Conservation (phyloP, 2,329 filamentous ascomycete species). For the Beauveria australis region DNA sequence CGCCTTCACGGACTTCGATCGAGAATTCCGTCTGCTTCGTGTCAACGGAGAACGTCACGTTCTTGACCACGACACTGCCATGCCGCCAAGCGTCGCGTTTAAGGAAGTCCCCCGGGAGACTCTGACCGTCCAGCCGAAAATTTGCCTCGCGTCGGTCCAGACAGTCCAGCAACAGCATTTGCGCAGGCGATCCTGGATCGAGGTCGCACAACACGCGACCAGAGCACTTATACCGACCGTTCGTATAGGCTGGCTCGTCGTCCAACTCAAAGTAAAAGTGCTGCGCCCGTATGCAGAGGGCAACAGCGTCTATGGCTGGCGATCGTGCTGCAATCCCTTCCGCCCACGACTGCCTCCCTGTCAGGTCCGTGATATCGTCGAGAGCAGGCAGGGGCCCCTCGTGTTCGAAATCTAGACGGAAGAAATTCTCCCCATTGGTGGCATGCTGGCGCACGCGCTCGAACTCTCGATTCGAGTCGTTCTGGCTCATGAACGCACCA, state of each 20-base stretch:
- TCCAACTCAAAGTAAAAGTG: not conserved
- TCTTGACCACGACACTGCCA: not conserved
- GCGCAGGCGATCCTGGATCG: not conserved
- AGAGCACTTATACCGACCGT: not conserved
- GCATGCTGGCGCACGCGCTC: not conserved
- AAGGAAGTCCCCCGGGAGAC: not conserved
- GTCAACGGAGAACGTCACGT: not conserved
- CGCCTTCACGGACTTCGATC: not conserved
- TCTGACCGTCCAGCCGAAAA: not conserved
- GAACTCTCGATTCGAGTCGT: not conserved
- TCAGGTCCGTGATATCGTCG: not conserved
- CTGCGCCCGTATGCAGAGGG: not conserved
- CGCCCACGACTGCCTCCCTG: not conserved
- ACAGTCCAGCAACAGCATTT: not conserved
- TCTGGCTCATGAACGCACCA: not conserved
- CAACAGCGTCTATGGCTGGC: not conserved
- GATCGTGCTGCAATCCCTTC: not conserved
- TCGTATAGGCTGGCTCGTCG: not conserved
- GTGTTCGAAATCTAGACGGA: not conserved
- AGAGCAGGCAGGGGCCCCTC: not conserved
- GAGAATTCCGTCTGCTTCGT: not conserved
- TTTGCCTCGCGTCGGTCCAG: not conserved
- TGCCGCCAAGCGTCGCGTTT: not conserved
- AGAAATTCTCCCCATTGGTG: not conserved
- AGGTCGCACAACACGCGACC: not conserved